These are phyloP conservation scores for Chondrus crispus DNA, from an alignment of 23 red algal genomes.

Conservation along the genomic window DNA sequence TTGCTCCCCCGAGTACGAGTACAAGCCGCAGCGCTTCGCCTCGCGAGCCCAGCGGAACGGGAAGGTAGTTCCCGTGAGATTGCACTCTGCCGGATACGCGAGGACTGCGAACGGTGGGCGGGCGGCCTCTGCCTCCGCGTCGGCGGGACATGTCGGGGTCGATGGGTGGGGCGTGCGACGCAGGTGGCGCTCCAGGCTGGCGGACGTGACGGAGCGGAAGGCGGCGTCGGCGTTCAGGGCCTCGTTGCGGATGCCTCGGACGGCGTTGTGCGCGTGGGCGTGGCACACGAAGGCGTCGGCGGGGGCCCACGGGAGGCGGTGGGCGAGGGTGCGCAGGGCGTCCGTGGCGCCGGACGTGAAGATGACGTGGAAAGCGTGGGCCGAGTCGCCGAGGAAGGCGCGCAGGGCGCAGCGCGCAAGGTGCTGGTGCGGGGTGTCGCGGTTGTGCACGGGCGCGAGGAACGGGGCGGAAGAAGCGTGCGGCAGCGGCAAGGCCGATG, in stretches of 20 bases:
- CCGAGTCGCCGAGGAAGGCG: conserved; percentile 27
- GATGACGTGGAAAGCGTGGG: conserved; percentile 11
- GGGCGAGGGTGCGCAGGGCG: conserved; percentile 14
- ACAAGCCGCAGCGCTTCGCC: conserved; percentile 9
- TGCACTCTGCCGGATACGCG: conserved; percentile 53
- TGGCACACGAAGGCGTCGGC: conserved; percentile 13
- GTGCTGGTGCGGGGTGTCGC: background rate
- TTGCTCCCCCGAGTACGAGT: background rate
- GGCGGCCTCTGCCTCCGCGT: no score
- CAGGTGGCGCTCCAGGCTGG: background rate
- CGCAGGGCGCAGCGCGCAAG: background rate
- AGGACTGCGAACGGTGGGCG: conserved; percentile 23
- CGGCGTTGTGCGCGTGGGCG: conserved; percentile 33
- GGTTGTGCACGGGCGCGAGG: conserved; percentile 30
- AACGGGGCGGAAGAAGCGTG: background rate
- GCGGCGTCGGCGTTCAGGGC: conserved; percentile 18
- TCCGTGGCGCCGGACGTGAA: conserved; percentile 57
- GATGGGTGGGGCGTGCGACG: background rate
- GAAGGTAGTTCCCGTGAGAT: conserved; percentile 54
- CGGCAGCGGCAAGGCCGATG: conserved; percentile 35
- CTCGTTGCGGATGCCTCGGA: conserved; percentile 35
- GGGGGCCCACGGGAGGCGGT: conserved; percentile 46
- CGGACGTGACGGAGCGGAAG: conserved; percentile 1
- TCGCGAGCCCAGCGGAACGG: conserved; percentile 22
- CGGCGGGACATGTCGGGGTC: background rate